Percentiles rank a stretch among this genome's conserved stretches.
phyloP scores from a whole-genome alignment of 306 rosid species.

The Ochetophila trinervis region DNA sequence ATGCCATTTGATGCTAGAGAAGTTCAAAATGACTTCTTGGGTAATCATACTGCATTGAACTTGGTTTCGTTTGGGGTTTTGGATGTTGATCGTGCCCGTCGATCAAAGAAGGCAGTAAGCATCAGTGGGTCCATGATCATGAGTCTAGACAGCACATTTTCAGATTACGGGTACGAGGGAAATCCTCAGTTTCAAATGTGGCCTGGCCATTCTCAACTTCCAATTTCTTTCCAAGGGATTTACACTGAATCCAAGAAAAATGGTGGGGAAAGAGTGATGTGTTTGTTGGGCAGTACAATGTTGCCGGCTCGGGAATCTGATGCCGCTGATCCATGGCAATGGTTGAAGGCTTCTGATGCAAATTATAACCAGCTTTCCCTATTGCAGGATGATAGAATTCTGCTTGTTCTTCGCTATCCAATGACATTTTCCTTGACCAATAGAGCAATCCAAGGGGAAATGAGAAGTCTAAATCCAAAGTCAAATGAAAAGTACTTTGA shows the following conservation, averaged over 20 bases:
- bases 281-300: constrained; percentile 77
- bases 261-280: constrained; percentile 81
- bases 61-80: constrained; percentile 69
- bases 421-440: constrained; percentile 54
- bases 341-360: constrained; percentile 53
- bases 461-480: constrained; percentile 70
- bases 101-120: constrained; percentile 52
- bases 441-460: constrained; percentile 62
- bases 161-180: constrained; percentile 30
- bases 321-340: constrained; percentile 62
- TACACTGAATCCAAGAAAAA: constrained; percentile 75
- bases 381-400: constrained; percentile 72
- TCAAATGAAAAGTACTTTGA: constrained; percentile 74
- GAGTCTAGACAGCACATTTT: constrained; percentile 46
- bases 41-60: constrained; percentile 33
- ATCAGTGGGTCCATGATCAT: constrained; percentile 54
- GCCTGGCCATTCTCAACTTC: constrained; percentile 61
- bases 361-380: constrained; percentile 41
- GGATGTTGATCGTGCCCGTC: constrained; percentile 58
- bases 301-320: constrained; percentile 70
- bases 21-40: constrained; percentile 13
- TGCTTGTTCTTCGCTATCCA: constrained; percentile 71
- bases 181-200: constrained; percentile 51
- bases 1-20: constrained; percentile 58
- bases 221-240: constrained; percentile 69